Conservation (phyloP, 768 basidiomycete species). For the Lactifluus echinatus region DNA sequence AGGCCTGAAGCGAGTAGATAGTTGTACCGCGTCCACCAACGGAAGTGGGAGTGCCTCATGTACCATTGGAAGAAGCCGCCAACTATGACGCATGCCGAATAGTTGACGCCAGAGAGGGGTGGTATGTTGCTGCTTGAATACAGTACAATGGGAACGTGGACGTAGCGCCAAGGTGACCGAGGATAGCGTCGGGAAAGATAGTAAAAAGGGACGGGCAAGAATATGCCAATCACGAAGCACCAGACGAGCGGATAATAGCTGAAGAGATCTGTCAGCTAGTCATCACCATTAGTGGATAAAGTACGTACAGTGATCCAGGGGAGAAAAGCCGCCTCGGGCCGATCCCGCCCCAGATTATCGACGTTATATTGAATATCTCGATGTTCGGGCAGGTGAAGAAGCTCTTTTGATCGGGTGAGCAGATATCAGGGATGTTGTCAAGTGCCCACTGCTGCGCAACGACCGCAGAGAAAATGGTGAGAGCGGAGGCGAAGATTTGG, state of each 20-base stretch:
- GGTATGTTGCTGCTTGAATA: slow-evolving; percentile 67
- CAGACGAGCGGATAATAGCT: slow-evolving; percentile 56
- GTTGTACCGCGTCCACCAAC: slow-evolving; percentile 74
- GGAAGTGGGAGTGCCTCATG: slow-evolving; percentile 60
- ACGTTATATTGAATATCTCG: slow-evolving; percentile 59
- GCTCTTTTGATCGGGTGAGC: slow-evolving; percentile 49
- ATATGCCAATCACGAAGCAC: slow-evolving; percentile 72
- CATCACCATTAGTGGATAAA: background rate
- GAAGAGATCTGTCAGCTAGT: background rate
- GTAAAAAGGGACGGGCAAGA: slow-evolving; percentile 76
- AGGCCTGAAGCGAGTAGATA: slow-evolving; percentile 72
- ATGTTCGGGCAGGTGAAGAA: slow-evolving; percentile 65
- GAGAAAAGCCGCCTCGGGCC: slow-evolving; percentile 66
- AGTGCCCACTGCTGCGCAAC: slow-evolving; percentile 68
- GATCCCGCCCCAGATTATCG: slow-evolving; percentile 76
- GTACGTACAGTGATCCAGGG: slow-evolving; percentile 44
- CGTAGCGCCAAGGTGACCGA: slow-evolving; percentile 70
- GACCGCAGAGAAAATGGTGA: slow-evolving; percentile 51
- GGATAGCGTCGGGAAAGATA: slow-evolving; percentile 74
- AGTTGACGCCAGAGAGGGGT: slow-evolving; percentile 87
- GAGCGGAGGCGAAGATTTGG: slow-evolving; percentile 51
- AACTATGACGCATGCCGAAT: slow-evolving; percentile 64
- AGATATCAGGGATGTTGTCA: slow-evolving; percentile 62
- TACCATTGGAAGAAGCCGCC: slow-evolving; percentile 87
- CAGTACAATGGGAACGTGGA: slow-evolving; percentile 88